These are phyloP conservation scores for Stropharia rugosoannulata DNA, from an alignment of 768 basidiomycete species.

Conservation along the genomic window DNA sequence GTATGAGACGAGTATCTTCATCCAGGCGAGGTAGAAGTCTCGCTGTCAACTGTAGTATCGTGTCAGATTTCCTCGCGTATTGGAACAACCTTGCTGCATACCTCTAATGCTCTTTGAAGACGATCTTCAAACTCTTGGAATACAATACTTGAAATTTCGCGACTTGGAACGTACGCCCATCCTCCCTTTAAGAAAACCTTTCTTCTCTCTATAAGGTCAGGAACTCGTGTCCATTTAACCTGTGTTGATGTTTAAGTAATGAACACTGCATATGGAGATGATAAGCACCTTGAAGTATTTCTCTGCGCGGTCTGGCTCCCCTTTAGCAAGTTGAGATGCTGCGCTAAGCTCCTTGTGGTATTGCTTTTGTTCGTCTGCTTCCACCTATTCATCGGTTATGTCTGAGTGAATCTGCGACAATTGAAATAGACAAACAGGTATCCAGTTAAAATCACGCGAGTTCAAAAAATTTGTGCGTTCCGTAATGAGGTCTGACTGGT, in stretches of 20 bases:
- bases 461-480: slow-evolving; percentile 70
- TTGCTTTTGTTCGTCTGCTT: slow-evolving; percentile 49
- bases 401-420: neutral
- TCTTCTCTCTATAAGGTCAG: slow-evolving; percentile 84
- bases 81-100: slow-evolving; percentile 28
- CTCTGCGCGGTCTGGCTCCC: slow-evolving; percentile 40
- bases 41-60: slow-evolving; percentile 64
- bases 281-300: slow-evolving; percentile 71
- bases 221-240: slow-evolving; percentile 97
- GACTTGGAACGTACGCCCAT: slow-evolving; percentile 84
- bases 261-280: neutral
- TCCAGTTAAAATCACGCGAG: slow-evolving; percentile 65
- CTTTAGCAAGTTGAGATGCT: slow-evolving; percentile 39
- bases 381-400: slow-evolving; percentile 43
- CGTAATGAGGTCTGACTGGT: slow-evolving; percentile 54
- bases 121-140: slow-evolving; percentile 80
- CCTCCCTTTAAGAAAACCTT: slow-evolving; percentile 77
- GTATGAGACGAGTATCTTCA: slow-evolving; percentile 89
- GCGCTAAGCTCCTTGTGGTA: slow-evolving; percentile 49
- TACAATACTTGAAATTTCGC: slow-evolving; percentile 81
- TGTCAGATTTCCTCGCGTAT: slow-evolving; percentile 1
- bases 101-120: slow-evolving; percentile 76
- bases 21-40: slow-evolving; percentile 88
- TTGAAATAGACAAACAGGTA: slow-evolving; percentile 38
- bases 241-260: slow-evolving; percentile 25